Base-by-base conservation (phyloP, 768 basidiomycete genomes). In the Lactarius sanguifluus region DNA sequence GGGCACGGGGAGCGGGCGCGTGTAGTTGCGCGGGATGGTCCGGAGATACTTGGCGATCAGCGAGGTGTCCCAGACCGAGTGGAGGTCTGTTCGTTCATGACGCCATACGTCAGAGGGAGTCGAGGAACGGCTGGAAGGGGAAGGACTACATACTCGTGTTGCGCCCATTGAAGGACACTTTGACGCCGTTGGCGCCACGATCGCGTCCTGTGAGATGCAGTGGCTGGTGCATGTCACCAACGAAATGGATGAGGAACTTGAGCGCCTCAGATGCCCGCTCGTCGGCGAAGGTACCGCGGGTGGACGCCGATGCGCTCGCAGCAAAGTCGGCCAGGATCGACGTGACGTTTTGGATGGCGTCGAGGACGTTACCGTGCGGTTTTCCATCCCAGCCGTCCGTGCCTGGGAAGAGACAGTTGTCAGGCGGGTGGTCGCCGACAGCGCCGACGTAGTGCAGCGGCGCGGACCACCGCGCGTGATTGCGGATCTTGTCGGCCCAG, bases 211-310 rank as follows among this genome's bases (percentile, higher is more conserved):
- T 91, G 43, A 99, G 82, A 75, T 99, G 96, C 62, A 99, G 79
- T 5, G 96, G 96, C 83, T 90, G 88, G 72, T 97, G 96, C 82
- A 96, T 81, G 75, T 98, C 96, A 0, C 96, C 95, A 13, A 97
- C 62, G 71, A 94, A 98, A 76, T 99, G 97, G 36, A 96, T 84
- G 38, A 99, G 79, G 80, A 97, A 99, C 75, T 92, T 91, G 71
- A 98, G 80, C 2, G 96, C 92, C 71, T 94, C 91, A 72, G 89
- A 86, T 2, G 87, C 87, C 13, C 74, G 76, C 6, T 68, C 75
- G 18, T 66, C 43, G 13, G 59, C 71, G 15, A 61, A 34, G 57
- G 72, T 74, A 59, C 75, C 69, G 73, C 65, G 5, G 71, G 20
- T 47, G n/a, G 73, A 62, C 76, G 69, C 71, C 10, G 63, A 63